Base-by-base conservation (phyloP, 495 filamentous ascomycete species). In the Aspergillus saccharolyticus region DNA sequence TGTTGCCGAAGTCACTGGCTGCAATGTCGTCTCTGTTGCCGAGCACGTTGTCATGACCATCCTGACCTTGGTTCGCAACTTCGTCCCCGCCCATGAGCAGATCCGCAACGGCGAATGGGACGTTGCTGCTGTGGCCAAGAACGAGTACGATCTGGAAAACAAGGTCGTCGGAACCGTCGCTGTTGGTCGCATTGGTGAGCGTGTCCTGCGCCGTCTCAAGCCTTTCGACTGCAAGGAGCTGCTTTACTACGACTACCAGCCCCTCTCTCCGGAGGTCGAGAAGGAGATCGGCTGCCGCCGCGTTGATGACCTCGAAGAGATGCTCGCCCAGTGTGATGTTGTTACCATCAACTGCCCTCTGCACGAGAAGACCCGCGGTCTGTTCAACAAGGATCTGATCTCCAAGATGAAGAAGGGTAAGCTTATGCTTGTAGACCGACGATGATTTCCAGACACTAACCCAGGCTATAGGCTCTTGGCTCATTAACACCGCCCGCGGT, bases 301-400 rank as follows among this genome's bases (percentile, higher is more conserved):
- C 55, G 91, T 96, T 42, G 83, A 89, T 14, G 79, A 68, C 66
- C 85, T 98, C 63, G 93, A 97, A 82, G 94, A 98, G 76, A 88
- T 98, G 85, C 77, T 98, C 55, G 81, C 82, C 54, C 91, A 97
- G 83, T 97, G 92, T 75, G 94, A 98, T 64, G 89, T 98, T 44
- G 94, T 98, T 67, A 98, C 94, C 67, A 97, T 98, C 77, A 98
- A 98, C 84, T 97, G 93, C 84, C 94, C 94, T 58, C 84, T 98
- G 60, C 94, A 98, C 78, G 94, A 97, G 82, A 95, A 94, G 83
- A 98, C 94, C 46, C 80, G 83, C 30, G 94, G 94, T 60, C 72
- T 98, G 63, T 98, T 98, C 82, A 96, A 97, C 84, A 97, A 97
- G 88, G 90, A 97, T n/a, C 83, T 98, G 59, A 96, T 98, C 67